A percentile compares a stretch with the other conserved stretches of the same genome.
Conservation (phyloP, 1,284 basidiomycete genomes). For the Cutaneotrichosporon sp. region DNA sequence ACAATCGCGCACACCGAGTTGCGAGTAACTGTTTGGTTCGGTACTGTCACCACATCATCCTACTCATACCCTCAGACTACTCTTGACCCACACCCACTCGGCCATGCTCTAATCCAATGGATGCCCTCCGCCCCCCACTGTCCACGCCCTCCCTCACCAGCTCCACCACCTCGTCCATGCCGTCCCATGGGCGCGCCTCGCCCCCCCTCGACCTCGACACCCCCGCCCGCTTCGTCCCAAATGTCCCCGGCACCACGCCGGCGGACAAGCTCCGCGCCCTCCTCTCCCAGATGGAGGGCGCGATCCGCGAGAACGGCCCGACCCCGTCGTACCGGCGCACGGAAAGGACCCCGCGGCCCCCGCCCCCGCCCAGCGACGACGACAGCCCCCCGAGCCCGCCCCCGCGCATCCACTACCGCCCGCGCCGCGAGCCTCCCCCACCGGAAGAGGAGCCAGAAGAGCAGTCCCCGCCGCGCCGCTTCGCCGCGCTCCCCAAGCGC, state of each 20-base stretch:
- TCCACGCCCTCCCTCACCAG: constrained; percentile 15
- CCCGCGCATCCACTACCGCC: constrained; percentile 33
- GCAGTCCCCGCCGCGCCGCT: constrained; percentile 3
- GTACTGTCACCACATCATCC: constrained; percentile 3
- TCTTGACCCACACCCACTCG: neutral
- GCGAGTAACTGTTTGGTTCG: constrained; percentile 3
- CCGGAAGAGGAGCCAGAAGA: neutral
- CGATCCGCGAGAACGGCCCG: constrained; percentile 8
- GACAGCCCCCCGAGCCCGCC: constrained; percentile 46
- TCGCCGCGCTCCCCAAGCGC: neutral
- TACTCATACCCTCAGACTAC: constrained; percentile 1
- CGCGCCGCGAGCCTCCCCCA: neutral
- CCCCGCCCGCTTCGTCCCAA: constrained; percentile 12
- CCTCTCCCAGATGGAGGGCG: constrained; percentile 21
- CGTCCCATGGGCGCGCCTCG: constrained; percentile 4
- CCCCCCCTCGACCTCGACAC: constrained; percentile 22
- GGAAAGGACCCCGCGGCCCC: neutral
- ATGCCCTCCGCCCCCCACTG: constrained; percentile 1
- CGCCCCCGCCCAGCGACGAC: neutral
- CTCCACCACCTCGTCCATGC: constrained; percentile 17
- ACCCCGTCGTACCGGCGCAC: neutral
- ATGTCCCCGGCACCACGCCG: constrained; percentile 19
- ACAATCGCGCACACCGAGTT: neutral
- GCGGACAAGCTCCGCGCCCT: constrained; percentile 23
- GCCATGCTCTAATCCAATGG: constrained; percentile 6